Evolutionary conservation across 1,284 basidiomycete genomes (phyloP).

Genomic region (Irpex lacteus): DNA sequence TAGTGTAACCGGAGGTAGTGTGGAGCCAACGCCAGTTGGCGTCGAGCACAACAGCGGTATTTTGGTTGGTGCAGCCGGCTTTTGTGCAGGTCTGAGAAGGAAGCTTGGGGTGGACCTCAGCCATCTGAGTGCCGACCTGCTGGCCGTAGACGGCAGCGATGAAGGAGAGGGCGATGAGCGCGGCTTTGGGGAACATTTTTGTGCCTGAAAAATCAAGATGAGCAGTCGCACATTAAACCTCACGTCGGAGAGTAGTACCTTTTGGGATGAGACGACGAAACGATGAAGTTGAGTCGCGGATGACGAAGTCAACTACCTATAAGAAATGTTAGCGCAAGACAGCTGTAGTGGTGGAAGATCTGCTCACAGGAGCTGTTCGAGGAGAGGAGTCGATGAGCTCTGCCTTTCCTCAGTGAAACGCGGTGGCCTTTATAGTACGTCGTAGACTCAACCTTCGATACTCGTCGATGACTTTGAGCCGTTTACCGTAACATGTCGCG

Average conservation of each 20-base stretch:
- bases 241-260: background rate
- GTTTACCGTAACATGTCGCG: background rate
- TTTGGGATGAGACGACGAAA: background rate
- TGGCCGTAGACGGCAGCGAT: slow-evolving; percentile 34
- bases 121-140: slow-evolving; percentile 36
- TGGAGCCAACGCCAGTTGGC: slow-evolving; percentile 30
- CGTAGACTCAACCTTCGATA: background rate
- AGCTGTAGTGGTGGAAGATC: background rate
- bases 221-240: background rate
- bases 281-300: background rate
- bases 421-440: slow-evolving; percentile 3
- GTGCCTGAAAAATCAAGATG: background rate
- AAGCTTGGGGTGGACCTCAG: slow-evolving; percentile 41
- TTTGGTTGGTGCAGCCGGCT: slow-evolving; percentile 12
- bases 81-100: slow-evolving; percentile 39
- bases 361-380: slow-evolving; percentile 3
- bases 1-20: slow-evolving; percentile 21
- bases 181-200: slow-evolving; percentile 13
- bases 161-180: slow-evolving; percentile 20
- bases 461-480: background rate
- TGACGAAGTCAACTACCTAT: background rate
- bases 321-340: background rate
- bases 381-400: slow-evolving; percentile 1
- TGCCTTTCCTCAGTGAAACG: background rate
- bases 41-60: slow-evolving; percentile 21